Evolutionary conservation across 2,329 filamentous ascomycete species (phyloP).

Genomic region (Fusarium zealandicum): DNA sequence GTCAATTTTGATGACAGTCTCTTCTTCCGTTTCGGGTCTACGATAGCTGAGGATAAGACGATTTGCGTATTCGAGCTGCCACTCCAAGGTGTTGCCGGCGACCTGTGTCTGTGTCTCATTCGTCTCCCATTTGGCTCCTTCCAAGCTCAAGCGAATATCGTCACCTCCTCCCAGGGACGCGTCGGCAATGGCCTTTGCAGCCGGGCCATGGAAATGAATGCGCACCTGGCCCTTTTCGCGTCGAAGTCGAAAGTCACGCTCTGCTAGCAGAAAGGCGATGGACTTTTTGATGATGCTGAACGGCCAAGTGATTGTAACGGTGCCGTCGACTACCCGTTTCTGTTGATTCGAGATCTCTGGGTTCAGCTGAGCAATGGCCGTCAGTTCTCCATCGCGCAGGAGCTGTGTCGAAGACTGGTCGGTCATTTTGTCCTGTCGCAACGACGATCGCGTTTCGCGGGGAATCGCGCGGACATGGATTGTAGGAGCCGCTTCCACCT

Average conservation of each 20-base stretch:
- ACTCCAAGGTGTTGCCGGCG: slow-evolving; percentile 61
- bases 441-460: slow-evolving; percentile 25
- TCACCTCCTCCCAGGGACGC: slow-evolving; percentile 80
- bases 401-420: slow-evolving; percentile 32
- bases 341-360: slow-evolving; percentile 54
- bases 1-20: slow-evolving; percentile 62
- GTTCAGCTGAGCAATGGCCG: slow-evolving; percentile 63
- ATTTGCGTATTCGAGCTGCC: slow-evolving; percentile 64
- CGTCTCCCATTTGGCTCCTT: slow-evolving; percentile 71
- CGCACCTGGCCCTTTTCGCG: slow-evolving; percentile 81
- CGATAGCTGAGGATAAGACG: slow-evolving; percentile 55
- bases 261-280: slow-evolving; percentile 81
- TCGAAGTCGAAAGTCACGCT: slow-evolving; percentile 83
- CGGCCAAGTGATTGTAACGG: slow-evolving; percentile 89
- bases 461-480: slow-evolving; percentile 16
- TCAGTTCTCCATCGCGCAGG: slow-evolving; percentile 46
- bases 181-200: slow-evolving; percentile 72
- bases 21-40: slow-evolving; percentile 55
- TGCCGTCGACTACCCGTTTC: slow-evolving; percentile 65
- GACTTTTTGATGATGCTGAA: slow-evolving; percentile 80
- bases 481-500: slow-evolving; percentile 6
- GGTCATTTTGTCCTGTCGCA: slow-evolving; percentile 38
- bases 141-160: slow-evolving; percentile 71
- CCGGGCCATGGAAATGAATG: slow-evolving; percentile 73
- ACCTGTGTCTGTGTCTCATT: slow-evolving; percentile 57